Percentiles rank a stretch among this genome's conserved stretches.
phyloP scores from a whole-genome alignment of 495 filamentous ascomycete species.

The Paragyromitra xinjiangensis region DNA sequence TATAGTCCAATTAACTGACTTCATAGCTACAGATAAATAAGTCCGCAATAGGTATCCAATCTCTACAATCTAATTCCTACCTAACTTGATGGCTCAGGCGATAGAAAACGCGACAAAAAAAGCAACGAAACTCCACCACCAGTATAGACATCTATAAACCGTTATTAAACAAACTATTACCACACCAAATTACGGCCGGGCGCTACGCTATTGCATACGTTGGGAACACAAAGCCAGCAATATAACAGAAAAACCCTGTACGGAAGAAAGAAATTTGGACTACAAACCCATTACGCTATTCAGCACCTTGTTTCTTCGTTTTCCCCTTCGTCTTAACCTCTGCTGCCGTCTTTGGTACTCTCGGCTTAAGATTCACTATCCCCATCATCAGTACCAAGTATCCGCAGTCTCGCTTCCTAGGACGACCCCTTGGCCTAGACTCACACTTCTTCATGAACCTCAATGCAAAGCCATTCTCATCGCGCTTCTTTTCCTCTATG shows the following conservation, averaged over 20 bases:
- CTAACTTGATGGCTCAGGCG: neutral
- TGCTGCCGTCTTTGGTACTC: slow-evolving; percentile 62
- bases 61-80: neutral
- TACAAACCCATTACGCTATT: neutral
- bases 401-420: neutral
- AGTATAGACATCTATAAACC: neutral
- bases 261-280: neutral
- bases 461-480: slow-evolving; percentile 29
- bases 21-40: neutral
- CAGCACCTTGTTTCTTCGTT: neutral
- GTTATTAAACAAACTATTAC: neutral
- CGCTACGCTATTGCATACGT: neutral
- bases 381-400: slow-evolving; percentile 42
- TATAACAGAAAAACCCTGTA: neutral
- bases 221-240: neutral
- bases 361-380: slow-evolving; percentile 58
- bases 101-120: neutral
- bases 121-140: neutral
- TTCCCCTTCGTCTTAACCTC: slow-evolving; percentile 61
- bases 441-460: slow-evolving; percentile 44
- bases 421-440: neutral
- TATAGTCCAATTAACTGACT: neutral
- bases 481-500: slow-evolving; percentile 16
- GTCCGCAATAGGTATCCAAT: neutral
- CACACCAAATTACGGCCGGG: neutral